Evolutionary conservation across 345 rosid genomes (phyloP), one percentile per base, ranked within the genome.

Genomic region (Bruguiera sexangula): DNA sequence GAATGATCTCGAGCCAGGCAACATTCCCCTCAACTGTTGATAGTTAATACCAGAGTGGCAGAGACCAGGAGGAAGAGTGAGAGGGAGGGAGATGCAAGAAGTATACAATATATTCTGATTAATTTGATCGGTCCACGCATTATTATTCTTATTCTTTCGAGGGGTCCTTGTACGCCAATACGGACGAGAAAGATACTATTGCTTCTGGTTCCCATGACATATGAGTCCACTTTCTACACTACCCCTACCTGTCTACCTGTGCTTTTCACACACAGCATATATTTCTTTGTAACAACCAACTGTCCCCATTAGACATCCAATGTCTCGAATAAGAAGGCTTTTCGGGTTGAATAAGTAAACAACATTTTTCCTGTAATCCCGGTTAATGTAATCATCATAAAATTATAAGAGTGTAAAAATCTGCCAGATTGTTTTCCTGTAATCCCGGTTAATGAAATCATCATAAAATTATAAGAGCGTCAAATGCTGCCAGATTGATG

Each of bases 1-100:
- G 82, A 85, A 81, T 73, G 86, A 76, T 80, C 73, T 90, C 97
- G 97, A 81, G 79, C 91, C 95, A 91, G 85, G 81, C 95, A 66
- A 82, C 95, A 86, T 78, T 80, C 91, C 82, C 91, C 95, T 75
- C 88, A 87, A 86, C 92, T 55, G 59, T 55, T 55, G 48, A 22
- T 21, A 22, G 15, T n/a, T 26, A 55, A 55, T 1, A 34, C 37
- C 37, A 34, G 37, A 34, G 9, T 7, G 37, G 37, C 9, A 8
- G 10, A 8, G 9, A 7, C 37, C 37, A 1, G 6, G 37, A 34
- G 37, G 8, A 34, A 7, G 59, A 22, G 1, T 10, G 27, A 21
- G 29, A 21, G 16, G 26, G 58, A 54, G 4, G 13, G 26, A 53
- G 58, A 54, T 8, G 5, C 15, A 21, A 20, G 13, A 10, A n/a